Conservation (phyloP, 2,329 filamentous ascomycete genomes). For the Alternaria solani region DNA sequence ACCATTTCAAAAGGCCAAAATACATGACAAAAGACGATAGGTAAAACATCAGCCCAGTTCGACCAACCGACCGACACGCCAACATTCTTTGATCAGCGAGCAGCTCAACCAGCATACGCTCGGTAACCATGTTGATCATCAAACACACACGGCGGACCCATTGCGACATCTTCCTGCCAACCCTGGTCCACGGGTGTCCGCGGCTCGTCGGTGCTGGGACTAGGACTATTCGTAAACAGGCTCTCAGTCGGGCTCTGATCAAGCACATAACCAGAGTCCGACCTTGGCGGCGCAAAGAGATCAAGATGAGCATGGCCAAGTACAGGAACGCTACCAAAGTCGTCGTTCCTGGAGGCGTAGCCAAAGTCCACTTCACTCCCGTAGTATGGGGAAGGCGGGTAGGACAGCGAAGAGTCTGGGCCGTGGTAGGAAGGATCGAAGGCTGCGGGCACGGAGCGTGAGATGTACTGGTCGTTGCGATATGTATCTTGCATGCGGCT, state of each 20-base stretch:
- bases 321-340: constrained; percentile 7
- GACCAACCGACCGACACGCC: background rate
- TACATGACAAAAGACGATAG: background rate
- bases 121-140: constrained; percentile 17
- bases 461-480: constrained; percentile 31
- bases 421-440: constrained; percentile 22
- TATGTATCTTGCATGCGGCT: constrained; percentile 30
- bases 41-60: background rate
- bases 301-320: background rate
- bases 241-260: constrained; percentile 31
- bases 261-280: constrained; percentile 29
- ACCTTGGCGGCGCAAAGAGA: background rate
- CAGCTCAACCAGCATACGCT: constrained; percentile 13
- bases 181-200: constrained; percentile 26
- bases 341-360: constrained; percentile 7
- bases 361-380: constrained; percentile 31
- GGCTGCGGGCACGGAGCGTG: constrained; percentile 24
- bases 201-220: constrained; percentile 29
- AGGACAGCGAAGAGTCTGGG: constrained; percentile 16
- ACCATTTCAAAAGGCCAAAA: background rate
- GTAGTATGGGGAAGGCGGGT: constrained; percentile 31
- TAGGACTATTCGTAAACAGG: constrained; percentile 34
- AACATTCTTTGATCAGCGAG: background rate
- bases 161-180: constrained; percentile 24
- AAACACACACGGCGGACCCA: constrained; percentile 12